Base-by-base conservation (phyloP, 805 yeast species). In the Candida maltosa region DNA sequence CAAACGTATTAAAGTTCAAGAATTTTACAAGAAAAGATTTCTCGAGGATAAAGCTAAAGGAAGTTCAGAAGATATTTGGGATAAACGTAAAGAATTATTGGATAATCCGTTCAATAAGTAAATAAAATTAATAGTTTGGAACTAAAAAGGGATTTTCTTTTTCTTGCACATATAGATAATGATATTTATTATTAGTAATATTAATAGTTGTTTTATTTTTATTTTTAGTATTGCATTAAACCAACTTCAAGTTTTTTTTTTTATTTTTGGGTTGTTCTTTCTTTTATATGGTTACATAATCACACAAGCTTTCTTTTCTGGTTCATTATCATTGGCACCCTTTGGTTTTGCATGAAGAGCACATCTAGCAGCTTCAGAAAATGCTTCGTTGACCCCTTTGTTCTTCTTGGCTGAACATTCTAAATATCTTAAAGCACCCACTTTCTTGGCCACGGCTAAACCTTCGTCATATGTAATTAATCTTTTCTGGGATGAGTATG, bases 331-430 rank as follows among this genome's bases (percentile, higher is more conserved):
- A 42, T 66, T 65, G 33, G 77, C 78, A 36, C 89, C 91, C 63
- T 80, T 86, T 33, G 95, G 85, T 54, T 78, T 86, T 10, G 95
- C 95, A 43, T 85, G 82, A 47, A 91, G 71, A 2, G 97, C 97
- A 53, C 95, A 89, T 58, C 98, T 80, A 6, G 97, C 96, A 29
- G 97, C 98, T 64, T 93, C 98, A 0, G 97, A 88, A 58, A 93
- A 93, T 7, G 97, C 97, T 65, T 93, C 98, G 54, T 94, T 93
- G n/a, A 93, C 98, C 46, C 98, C 98, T 54, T 95, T 78, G 61
- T 89, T 91, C 58, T 83, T 81, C 70, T 89, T 93, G 5, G 98
- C 97, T 18, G 96, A 86, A 65, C 98, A 93, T 62, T 93, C 98
- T 54, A 93, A 72, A 59, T 93, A 93, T 52, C 97, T 77, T 50